Percentiles rank a stretch among this genome's conserved stretches.
Conservation (phyloP, 148 eudicot genomes). For the Nepenthes mirabilis region DNA sequence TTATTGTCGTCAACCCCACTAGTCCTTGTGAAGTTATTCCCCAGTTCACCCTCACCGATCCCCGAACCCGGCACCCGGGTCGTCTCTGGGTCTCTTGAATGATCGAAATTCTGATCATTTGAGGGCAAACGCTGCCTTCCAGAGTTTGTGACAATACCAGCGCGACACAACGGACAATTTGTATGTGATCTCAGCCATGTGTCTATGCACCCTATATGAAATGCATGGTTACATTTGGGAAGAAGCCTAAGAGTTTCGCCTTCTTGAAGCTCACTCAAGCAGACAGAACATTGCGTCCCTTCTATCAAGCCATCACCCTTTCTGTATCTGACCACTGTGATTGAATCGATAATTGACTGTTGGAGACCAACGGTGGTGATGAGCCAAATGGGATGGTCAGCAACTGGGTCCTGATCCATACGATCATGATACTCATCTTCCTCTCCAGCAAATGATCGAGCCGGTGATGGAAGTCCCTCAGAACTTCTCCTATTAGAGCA, state of each 20-base stretch:
- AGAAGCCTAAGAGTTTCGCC: constrained; percentile 38
- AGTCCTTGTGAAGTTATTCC: not conserved
- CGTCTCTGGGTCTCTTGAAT: constrained; percentile 8
- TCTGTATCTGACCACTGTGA: constrained; percentile 28
- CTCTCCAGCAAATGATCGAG: not conserved
- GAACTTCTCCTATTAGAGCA: constrained; percentile 11
- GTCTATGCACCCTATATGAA: constrained; percentile 59
- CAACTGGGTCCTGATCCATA: constrained; percentile 2
- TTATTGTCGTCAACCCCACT: not conserved
- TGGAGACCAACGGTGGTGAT: constrained; percentile 47
- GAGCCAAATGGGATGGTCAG: constrained; percentile 56
- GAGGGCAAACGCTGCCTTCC: constrained; percentile 9
- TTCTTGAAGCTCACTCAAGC: constrained; percentile 46
- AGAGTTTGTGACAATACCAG: constrained; percentile 18
- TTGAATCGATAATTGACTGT: constrained; percentile 34
- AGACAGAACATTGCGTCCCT: constrained; percentile 44
- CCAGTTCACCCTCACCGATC: constrained; percentile 12
- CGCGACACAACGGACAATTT: constrained; percentile 57
- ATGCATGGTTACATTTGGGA: constrained; percentile 66
- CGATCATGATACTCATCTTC: constrained; percentile 8
- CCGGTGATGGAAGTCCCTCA: not conserved
- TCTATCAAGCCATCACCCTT: constrained; percentile 29
- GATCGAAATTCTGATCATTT: constrained; percentile 9
- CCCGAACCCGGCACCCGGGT: constrained; percentile 8
- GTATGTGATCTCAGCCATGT: constrained; percentile 62